phyloP scores from a whole-genome alignment of 192 early-diverging fungal species.

The Backusella australiensis region DNA sequence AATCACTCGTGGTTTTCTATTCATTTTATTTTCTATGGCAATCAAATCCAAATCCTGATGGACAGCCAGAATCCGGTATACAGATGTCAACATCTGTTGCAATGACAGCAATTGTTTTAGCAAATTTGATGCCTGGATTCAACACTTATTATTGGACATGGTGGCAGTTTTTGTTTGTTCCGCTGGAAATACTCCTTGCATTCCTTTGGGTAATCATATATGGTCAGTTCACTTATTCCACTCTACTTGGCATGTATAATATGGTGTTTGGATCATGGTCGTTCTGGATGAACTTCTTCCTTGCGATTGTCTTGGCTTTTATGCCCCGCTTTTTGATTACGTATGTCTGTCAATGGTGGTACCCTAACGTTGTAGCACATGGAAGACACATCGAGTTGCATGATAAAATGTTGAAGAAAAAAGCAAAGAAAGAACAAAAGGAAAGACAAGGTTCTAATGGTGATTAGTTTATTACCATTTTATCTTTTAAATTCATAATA shows the following conservation, averaged over 20 bases:
- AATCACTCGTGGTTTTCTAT: slow-evolving; percentile 88
- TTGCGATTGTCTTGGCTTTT: slow-evolving; percentile 70
- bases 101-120: slow-evolving; percentile 72
- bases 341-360: slow-evolving; percentile 64
- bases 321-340: slow-evolving; percentile 67
- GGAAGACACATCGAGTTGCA: background rate
- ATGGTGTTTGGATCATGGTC: slow-evolving; percentile 60
- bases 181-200: slow-evolving; percentile 64
- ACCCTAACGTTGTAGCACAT: slow-evolving; percentile 48
- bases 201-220: slow-evolving; percentile 68
- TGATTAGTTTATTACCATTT: background rate
- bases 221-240: slow-evolving; percentile 50
- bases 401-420: background rate
- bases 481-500: background rate
- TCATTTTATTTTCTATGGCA: slow-evolving; percentile 65
- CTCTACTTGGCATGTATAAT: slow-evolving; percentile 68
- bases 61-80: slow-evolving; percentile 52
- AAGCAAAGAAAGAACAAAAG: background rate
- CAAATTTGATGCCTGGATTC: slow-evolving; percentile 76
- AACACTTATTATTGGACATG: slow-evolving; percentile 88
- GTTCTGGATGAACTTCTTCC: slow-evolving; percentile 74
- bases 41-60: slow-evolving; percentile 46
- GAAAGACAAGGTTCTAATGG: background rate
- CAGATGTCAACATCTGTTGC: slow-evolving; percentile 83
- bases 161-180: slow-evolving; percentile 63